phyloP scores from a whole-genome alignment of 345 rosid species.

The Acer saccharum region DNA sequence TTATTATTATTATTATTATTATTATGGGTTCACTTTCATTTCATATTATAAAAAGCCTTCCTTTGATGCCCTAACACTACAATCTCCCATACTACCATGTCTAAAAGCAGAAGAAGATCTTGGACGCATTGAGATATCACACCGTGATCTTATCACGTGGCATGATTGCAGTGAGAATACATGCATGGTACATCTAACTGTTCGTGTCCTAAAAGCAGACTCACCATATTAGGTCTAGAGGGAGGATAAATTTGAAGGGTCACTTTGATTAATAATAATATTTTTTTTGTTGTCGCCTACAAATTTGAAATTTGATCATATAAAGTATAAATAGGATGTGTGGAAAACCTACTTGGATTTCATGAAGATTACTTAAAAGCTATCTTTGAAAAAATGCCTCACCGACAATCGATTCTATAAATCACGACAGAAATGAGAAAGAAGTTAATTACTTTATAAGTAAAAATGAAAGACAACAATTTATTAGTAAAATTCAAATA shows the following conservation, averaged over 20 bases:
- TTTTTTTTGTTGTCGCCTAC: not conserved
- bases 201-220: not conserved
- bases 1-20: no score
- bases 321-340: not conserved
- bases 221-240: no score
- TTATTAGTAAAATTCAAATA: no score
- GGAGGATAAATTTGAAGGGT: not conserved
- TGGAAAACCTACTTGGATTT: not conserved
- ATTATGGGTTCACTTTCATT: not conserved
- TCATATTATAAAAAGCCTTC: not conserved
- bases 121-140: no score
- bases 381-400: not conserved
- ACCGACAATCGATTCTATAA: not conserved
- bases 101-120: not conserved
- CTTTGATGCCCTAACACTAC: not conserved
- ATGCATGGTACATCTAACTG: no score
- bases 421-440: not conserved
- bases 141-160: no score
- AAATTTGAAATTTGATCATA: not conserved
- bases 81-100: not conserved
- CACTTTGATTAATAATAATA: not conserved
- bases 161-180: no score
- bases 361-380: not conserved
- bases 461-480: not conserved
- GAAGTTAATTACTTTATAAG: no score